These are phyloP conservation scores for Picochlorum sp. DNA, from an alignment of 139 green algal species.

Conservation along the genomic window DNA sequence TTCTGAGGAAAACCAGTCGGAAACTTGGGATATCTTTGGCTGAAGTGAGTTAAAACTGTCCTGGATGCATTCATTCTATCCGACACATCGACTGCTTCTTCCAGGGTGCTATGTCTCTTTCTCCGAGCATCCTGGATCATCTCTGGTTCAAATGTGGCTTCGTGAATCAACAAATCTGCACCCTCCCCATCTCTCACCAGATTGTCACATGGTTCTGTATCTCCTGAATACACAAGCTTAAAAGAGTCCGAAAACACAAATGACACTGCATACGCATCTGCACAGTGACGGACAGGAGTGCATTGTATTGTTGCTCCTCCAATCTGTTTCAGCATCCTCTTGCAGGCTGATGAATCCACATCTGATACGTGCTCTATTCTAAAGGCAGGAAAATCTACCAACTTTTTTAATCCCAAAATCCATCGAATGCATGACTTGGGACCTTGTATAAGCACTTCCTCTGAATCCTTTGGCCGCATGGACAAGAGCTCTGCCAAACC, in stretches of 20 bases:
- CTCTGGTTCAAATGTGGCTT: slow-evolving; percentile 52
- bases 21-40: slow-evolving; percentile 49
- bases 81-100: slow-evolving; percentile 54
- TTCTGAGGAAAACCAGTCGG: slow-evolving; percentile 22
- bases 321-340: slow-evolving; percentile 6
- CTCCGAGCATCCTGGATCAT: slow-evolving; percentile 32
- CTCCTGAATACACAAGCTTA: slow-evolving; percentile 72
- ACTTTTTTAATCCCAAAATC: slow-evolving; percentile 28
- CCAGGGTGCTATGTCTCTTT: slow-evolving; percentile 70
- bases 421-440: slow-evolving; percentile 39
- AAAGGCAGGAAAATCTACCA: slow-evolving; percentile 12
- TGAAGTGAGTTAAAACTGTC: slow-evolving; percentile 58
- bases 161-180: slow-evolving; percentile 52
- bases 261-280: slow-evolving; percentile 52
- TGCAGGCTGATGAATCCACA: slow-evolving; percentile 8
- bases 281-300: slow-evolving; percentile 51
- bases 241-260: slow-evolving; percentile 50
- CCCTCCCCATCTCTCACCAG: slow-evolving; percentile 22
- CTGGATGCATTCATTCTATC: slow-evolving; percentile 47
- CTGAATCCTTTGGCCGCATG: slow-evolving; percentile 1
- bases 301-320: slow-evolving; percentile 6
- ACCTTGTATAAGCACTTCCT: slow-evolving; percentile 43
- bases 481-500: slow-evolving; percentile 40
- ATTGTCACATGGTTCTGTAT: slow-evolving; percentile 35
- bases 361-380: neutral